A percentile compares a stretch with the other conserved stretches of the same genome.
phyloP scores from a whole-genome alignment of 2,329 filamentous ascomycete genomes.

The Fusarium duplospermum region DNA sequence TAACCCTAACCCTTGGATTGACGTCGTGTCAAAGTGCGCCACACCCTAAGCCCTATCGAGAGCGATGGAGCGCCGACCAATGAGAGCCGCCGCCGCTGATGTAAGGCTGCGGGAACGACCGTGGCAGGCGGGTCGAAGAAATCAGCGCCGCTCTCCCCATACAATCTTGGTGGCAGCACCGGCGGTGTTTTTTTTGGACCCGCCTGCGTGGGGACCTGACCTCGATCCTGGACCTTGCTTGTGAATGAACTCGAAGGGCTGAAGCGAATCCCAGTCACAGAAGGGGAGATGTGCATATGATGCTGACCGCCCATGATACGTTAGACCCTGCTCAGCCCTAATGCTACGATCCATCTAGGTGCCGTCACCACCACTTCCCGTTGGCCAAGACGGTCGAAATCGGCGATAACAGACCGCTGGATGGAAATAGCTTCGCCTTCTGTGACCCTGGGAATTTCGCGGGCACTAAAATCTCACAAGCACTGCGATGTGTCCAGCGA shows the following conservation, averaged over 20 bases:
- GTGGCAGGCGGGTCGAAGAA: neutral
- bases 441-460: constrained; percentile 5
- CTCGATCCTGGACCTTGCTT: neutral
- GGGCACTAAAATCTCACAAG: constrained; percentile 37
- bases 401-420: constrained; percentile 4
- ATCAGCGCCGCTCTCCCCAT: too few species aligned
- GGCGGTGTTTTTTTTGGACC: too few species aligned
- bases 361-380: neutral
- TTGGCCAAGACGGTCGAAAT: neutral
- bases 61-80: constrained; percentile 14
- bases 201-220: neutral
- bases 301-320: neutral
- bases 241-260: neutral
- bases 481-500: constrained; percentile 5
- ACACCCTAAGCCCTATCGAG: constrained; percentile 22
- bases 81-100: constrained; percentile 17
- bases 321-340: neutral
- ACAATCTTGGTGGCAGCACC: too few species aligned
- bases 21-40: neutral
- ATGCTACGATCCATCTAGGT: neutral
- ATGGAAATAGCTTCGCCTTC: constrained; percentile 21
- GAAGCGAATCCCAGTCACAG: neutral
- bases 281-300: neutral
- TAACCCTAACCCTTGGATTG: constrained; percentile 1
- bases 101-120: neutral